Evolutionary conservation across 73 alveolate genomes (phyloP).

Genomic region (Tetrahymena borealis): DNA sequence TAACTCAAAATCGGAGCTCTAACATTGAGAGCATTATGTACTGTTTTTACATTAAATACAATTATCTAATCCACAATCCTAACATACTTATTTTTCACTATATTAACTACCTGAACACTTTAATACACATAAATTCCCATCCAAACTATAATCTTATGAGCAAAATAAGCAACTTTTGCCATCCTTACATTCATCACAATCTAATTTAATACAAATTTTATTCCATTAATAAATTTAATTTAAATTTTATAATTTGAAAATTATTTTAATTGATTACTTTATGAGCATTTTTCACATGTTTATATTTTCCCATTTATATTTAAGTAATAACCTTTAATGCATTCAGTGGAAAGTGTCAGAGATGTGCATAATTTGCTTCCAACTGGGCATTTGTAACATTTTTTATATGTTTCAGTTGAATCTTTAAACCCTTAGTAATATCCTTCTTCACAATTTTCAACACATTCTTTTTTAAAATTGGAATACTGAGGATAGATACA

Average conservation of each 20-base stretch:
- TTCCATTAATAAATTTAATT: no score
- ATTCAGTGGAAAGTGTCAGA: background rate
- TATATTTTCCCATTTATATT: background rate
- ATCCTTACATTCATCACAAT: background rate
- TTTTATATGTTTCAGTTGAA: background rate
- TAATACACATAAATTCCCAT: background rate
- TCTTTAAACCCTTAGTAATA: background rate
- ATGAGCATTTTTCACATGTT: background rate
- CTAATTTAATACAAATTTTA: no score
- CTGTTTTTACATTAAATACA: background rate
- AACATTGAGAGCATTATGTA: background rate
- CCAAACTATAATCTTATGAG: background rate
- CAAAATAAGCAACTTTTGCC: background rate
- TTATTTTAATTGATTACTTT: background rate
- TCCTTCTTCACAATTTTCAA: background rate
- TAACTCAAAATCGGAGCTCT: background rate
- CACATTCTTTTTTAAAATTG: background rate
- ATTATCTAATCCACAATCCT: background rate
- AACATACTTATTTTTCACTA: background rate
- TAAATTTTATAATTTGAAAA: no score
- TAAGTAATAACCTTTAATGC: background rate
- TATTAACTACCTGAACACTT: background rate
- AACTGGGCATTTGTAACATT: background rate
- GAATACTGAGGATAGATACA: background rate
- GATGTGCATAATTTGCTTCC: background rate